These are phyloP conservation scores for Pseudogymnoascus sp. DNA, from an alignment of 2,329 filamentous ascomycete genomes.

Conservation along the genomic window DNA sequence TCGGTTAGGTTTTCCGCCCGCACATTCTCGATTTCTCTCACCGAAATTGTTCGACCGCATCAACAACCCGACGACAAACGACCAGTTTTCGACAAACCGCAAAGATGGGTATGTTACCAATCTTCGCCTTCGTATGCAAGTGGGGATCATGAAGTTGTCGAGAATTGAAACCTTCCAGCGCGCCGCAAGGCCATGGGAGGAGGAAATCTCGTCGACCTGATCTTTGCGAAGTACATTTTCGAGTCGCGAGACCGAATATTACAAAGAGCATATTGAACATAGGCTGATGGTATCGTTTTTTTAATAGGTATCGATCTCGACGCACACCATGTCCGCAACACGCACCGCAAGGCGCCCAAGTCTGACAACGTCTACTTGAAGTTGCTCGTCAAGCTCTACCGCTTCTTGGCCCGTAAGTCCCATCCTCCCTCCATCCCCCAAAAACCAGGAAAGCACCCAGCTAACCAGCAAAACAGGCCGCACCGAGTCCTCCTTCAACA, in stretches of 20 bases:
- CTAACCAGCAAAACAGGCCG: conserved; percentile 51
- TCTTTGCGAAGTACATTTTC: conserved; percentile 25
- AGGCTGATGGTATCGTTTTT: conserved; percentile 51
- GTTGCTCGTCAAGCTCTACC: conserved; percentile 96
- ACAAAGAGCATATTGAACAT: conserved; percentile 55
- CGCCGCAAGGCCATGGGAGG: not conserved
- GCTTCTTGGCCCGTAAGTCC: conserved; percentile 77
- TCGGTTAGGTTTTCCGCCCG: conserved; percentile 6
- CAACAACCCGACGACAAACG: conserved; percentile 15
- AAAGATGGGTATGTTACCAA: conserved; percentile 30
- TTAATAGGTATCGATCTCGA: conserved; percentile 63
- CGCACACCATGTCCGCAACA: conserved; percentile 59
- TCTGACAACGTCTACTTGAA: conserved; percentile 97
- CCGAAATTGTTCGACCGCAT: conserved; percentile 12
- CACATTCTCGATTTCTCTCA: conserved; percentile 8
- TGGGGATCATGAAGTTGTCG: conserved; percentile 23
- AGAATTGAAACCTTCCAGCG: not conserved
- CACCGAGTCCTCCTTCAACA: conserved; percentile 97
- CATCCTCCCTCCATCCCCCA: too few relatives aligned
- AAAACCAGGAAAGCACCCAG: not conserved
- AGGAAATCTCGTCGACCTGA: conserved; percentile 9
- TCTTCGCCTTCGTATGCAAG: conserved; percentile 30
- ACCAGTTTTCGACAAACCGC: conserved; percentile 23
- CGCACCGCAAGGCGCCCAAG: conserved; percentile 91
- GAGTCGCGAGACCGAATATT: conserved; percentile 28